Percentiles rank a stretch among this genome's conserved stretches.
phyloP scores from a whole-genome alignment of 805 yeast genomes.

The Nakazawaea sp. region DNA sequence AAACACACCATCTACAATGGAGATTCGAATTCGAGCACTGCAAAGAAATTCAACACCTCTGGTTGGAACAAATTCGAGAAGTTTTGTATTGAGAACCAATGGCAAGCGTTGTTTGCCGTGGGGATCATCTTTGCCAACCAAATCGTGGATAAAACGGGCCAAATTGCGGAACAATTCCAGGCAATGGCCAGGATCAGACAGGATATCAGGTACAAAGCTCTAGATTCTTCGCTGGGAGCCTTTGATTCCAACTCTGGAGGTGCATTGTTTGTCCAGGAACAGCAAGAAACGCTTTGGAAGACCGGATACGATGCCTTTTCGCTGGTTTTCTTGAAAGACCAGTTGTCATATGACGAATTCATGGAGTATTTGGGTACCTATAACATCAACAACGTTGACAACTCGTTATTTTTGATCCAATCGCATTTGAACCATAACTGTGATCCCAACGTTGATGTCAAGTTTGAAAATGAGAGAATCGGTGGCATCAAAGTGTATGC shows the following conservation, averaged over 20 bases:
- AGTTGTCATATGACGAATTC: constrained; percentile 44
- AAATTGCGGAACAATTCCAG: constrained; percentile 37
- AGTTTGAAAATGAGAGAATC: constrained; percentile 32
- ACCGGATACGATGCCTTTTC: constrained; percentile 46
- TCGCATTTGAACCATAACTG: constrained; percentile 76
- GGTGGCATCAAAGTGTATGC: constrained; percentile 60
- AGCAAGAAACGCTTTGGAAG: constrained; percentile 52
- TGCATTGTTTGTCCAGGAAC: constrained; percentile 47
- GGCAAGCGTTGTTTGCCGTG: constrained; percentile 64
- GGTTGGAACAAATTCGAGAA: constrained; percentile 52
- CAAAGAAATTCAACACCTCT: constrained; percentile 28
- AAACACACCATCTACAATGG: constrained; percentile 43
- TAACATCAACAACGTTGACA: constrained; percentile 67
- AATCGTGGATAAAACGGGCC: constrained; percentile 34
- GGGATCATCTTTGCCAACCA: constrained; percentile 47
- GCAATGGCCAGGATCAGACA: constrained; percentile 70
- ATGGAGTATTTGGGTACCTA: constrained; percentile 61
- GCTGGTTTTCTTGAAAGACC: constrained; percentile 33
- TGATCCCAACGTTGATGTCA: constrained; percentile 59
- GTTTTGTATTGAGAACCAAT: constrained; percentile 55
- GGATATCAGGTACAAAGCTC: constrained; percentile 51
- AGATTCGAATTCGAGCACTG: constrained; percentile 18
- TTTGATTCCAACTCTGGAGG: constrained; percentile 47
- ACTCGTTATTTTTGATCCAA: constrained; percentile 52
- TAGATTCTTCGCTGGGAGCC: constrained; percentile 47